Base-by-base conservation (phyloP, 164 flowering plant genomes). In the Nelumbo lutea region DNA sequence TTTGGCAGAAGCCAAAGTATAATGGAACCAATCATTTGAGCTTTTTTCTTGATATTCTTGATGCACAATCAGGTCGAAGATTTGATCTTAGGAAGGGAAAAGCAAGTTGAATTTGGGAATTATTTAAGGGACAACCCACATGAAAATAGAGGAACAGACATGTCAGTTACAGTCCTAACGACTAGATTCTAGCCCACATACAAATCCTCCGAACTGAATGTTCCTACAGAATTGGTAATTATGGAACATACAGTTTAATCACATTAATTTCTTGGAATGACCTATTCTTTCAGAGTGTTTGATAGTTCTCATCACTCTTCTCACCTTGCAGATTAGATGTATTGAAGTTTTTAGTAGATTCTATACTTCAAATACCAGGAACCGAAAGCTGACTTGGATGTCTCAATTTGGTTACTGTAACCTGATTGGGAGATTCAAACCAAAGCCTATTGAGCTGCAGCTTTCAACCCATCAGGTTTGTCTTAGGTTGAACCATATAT, bases 111-210 rank as follows among this genome's bases (percentile, higher is more conserved):
- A 59, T 84, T 84, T 70, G 79, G 80, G 73, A 76, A 77, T 42
- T 82, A 76, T 69, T 70, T 84, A 9, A 42, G 53, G 13, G 65
- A 68, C n/a, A 78, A 82, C 48, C 66, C 76, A 4, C 47, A 50
- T 61, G 62, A 72, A 40, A 70, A 65, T 72, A 78, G 73, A 15
- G 85, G 87, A 10, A 74, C 74, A 41, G 83, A 79, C 63, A 47
- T 82, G 62, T 65, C 76, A 5, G 83, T 80, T 7, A 82, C 80
- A 59, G 80, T 82, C 10, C 73, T 84, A 7, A 80, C 79, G 27
- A 77, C 82, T 59, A 81, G 80, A 9, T 78, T 62, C 70, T 84
- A 85, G 87, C 87, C 87, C 53, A 83, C 75, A 59, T 81, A 81
- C 75, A 83, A 83, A 63, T 72, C 81, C 13, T 74, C 68, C 58